phyloP scores from a whole-genome alignment of 164 flowering plant species.

The Vitis labrusca region DNA sequence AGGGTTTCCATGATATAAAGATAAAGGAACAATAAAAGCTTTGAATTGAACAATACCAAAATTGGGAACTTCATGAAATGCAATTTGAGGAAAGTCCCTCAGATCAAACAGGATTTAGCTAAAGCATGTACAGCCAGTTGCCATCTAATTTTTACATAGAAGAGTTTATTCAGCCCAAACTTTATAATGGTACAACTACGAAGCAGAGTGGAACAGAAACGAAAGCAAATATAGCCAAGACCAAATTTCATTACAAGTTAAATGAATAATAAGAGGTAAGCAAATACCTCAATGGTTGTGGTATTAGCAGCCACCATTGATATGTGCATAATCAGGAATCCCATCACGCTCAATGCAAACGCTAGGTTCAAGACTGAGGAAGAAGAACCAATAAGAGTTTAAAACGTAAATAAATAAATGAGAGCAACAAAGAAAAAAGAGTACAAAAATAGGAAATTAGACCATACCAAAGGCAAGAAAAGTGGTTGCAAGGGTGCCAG shows the following conservation, averaged over 20 bases:
- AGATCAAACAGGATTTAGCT: too few species aligned
- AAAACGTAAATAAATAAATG: background rate
- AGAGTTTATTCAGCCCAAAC: too few species aligned
- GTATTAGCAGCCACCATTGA: conserved; percentile 85
- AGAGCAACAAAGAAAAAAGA: background rate
- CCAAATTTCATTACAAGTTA: background rate
- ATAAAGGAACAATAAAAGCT: too few species aligned
- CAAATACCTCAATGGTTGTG: conserved; percentile 94
- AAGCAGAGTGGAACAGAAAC: background rate
- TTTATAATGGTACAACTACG: too few species aligned
- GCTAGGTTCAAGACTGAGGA: conserved; percentile 85
- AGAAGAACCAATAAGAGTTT: background rate
- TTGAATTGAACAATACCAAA: too few species aligned
- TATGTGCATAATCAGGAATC: conserved; percentile 95
- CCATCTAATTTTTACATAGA: too few species aligned
- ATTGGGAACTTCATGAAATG: too few species aligned
- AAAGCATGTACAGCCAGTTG: too few species aligned
- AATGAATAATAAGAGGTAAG: background rate
- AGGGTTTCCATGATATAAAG: too few species aligned
- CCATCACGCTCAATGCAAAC: conserved; percentile 89
- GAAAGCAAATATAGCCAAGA: background rate
- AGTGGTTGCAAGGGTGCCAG: conserved; percentile 90
- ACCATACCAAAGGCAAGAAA: conserved; percentile 92
- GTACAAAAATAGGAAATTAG: background rate
- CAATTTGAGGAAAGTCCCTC: too few species aligned